A percentile compares a stretch with the other conserved stretches of the same genome.
Evolutionary conservation across 2,329 filamentous ascomycete genomes (phyloP).

Genomic region (Tolypocladium ovalisporum): DNA sequence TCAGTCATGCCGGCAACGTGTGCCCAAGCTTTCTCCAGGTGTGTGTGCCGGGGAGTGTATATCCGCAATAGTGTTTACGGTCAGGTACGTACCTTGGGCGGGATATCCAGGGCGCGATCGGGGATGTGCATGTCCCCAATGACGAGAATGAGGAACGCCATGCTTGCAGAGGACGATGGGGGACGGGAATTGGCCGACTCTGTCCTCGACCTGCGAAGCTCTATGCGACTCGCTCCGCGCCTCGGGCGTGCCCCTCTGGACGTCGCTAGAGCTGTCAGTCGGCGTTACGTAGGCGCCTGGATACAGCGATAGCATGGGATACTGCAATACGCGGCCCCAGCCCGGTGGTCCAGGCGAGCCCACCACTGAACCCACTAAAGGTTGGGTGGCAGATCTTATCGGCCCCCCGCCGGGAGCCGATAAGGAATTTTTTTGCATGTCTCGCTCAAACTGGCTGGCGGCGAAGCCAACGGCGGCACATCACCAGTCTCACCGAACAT

Average conservation of each 20-base stretch:
- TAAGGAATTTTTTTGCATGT: conserved; percentile 12
- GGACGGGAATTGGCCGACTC: conserved; percentile 5
- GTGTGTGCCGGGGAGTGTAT: too few relatives aligned
- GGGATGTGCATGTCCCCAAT: conserved; percentile 92
- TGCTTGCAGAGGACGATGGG: conserved; percentile 32
- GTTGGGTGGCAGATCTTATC: conserved; percentile 7
- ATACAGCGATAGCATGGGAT: conserved; percentile 16
- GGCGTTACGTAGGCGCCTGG: conserved; percentile 7
- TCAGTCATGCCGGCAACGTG: not conserved
- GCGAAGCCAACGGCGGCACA: not conserved
- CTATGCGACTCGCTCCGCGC: not conserved
- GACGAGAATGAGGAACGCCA: conserved; percentile 82
- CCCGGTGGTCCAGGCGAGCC: not conserved
- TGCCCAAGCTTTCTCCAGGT: not conserved
- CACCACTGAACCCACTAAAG: not conserved
- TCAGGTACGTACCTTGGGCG: conserved; percentile 57
- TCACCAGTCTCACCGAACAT: not conserved
- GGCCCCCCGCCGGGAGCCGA: conserved; percentile 6
- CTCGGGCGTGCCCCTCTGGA: not conserved
- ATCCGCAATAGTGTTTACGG: not conserved
- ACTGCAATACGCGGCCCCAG: not conserved
- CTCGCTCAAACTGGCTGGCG: not conserved
- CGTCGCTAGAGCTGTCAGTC: not conserved
- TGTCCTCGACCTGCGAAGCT: conserved; percentile 5
- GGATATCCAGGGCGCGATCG: conserved; percentile 83